Evolutionary conservation across 1,284 basidiomycete species (phyloP).

Genomic region (Crepidotus sp.): DNA sequence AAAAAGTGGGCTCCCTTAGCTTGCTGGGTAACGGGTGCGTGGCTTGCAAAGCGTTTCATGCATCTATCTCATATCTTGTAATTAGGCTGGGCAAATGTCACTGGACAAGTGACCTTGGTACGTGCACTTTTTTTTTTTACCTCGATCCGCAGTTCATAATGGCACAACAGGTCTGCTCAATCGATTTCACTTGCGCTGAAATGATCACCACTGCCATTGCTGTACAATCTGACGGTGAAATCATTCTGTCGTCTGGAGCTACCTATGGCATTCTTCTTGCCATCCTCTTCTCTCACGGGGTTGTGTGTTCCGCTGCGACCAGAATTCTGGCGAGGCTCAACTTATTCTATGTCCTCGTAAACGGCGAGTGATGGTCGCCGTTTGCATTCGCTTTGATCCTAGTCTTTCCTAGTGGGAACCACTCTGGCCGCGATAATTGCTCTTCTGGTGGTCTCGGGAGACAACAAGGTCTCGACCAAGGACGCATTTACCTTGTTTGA

Average conservation of each 20-base stretch:
- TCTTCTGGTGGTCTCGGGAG: slow-evolving; percentile 47
- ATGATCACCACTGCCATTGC: slow-evolving; percentile 69
- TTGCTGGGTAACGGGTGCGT: slow-evolving; percentile 58
- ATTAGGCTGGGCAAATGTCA: slow-evolving; percentile 50
- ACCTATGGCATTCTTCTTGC: slow-evolving; percentile 60
- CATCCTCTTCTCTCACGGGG: slow-evolving; percentile 53
- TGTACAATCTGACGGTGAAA: slow-evolving; percentile 46
- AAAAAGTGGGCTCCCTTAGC: slow-evolving; percentile 49
- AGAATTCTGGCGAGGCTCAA: slow-evolving; percentile 57
- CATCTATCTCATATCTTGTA: background rate
- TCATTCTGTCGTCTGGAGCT: slow-evolving; percentile 45
- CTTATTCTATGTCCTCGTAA: slow-evolving; percentile 57
- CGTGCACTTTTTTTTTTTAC: slow-evolving; percentile 1
- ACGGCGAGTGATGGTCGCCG: slow-evolving; percentile 33
- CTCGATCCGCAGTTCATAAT: background rate
- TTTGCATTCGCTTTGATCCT: slow-evolving; percentile 14
- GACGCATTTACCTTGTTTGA: slow-evolving; percentile 64
- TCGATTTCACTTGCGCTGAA: slow-evolving; percentile 68
- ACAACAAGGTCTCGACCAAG: slow-evolving; percentile 50
- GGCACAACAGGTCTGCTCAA: slow-evolving; percentile 41
- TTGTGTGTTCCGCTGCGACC: slow-evolving; percentile 66
- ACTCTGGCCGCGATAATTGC: slow-evolving; percentile 51
- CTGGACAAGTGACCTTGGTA: slow-evolving; percentile 39
- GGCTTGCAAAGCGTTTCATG: background rate
- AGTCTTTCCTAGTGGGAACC: slow-evolving; percentile 39